A percentile compares a stretch with the other conserved stretches of the same genome.
These are phyloP conservation scores for Leavenworthia alabamica DNA, from an alignment of 345 rosid species.

Conservation along the genomic window DNA sequence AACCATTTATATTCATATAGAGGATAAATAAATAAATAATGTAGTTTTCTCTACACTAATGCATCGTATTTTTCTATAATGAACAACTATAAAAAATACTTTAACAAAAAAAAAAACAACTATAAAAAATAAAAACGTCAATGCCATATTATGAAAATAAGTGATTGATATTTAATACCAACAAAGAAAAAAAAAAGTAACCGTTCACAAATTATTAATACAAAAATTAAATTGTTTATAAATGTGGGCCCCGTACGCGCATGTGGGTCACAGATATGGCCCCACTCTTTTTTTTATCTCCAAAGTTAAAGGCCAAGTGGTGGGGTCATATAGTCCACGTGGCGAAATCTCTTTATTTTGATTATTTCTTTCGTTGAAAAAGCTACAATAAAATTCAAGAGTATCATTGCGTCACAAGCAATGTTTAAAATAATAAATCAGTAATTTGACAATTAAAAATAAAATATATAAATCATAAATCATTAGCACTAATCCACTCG, in stretches of 20 bases:
- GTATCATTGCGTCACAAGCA: slow-evolving; percentile 31
- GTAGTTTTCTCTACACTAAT: background rate
- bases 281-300: background rate
- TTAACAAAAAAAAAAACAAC: too few species aligned
- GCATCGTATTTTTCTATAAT: background rate
- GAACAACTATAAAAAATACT: too few species aligned
- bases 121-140: background rate
- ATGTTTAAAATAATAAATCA: slow-evolving; percentile 20
- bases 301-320: slow-evolving; percentile 22
- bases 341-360: slow-evolving; percentile 9
- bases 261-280: slow-evolving; percentile 16
- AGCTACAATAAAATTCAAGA: slow-evolving; percentile 5
- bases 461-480: too few species aligned
- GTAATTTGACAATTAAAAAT: too few species aligned
- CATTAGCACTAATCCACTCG: background rate
- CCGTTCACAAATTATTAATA: background rate
- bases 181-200: background rate
- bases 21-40: background rate
- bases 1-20: background rate
- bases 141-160: background rate
- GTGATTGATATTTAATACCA: background rate
- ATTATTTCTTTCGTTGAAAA: slow-evolving; percentile 9
- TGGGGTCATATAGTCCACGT: slow-evolving; percentile 22
- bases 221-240: background rate
- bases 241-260: background rate